phyloP scores from a whole-genome alignment of 106 monocot species.

The Dioscorea alata region DNA sequence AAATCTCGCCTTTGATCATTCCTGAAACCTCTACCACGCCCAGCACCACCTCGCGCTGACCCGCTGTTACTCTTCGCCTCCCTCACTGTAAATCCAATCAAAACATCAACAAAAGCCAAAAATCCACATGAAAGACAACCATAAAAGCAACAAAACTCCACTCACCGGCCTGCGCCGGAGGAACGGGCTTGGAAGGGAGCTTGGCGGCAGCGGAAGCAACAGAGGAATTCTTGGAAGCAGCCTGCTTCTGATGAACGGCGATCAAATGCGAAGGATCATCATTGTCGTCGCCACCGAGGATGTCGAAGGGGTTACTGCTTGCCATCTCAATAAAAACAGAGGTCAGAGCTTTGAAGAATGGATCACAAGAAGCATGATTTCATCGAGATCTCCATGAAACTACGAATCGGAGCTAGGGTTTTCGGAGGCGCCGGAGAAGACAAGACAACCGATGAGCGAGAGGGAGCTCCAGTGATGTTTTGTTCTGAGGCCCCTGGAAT shows the following conservation, averaged over 20 bases:
- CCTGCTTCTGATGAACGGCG: conserved; percentile 45
- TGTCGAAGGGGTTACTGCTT: conserved; percentile 44
- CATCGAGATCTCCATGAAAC: background rate
- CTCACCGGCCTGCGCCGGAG: conserved; percentile 44
- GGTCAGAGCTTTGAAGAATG: no score
- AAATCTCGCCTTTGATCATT: conserved; percentile 36
- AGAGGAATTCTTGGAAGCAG: conserved; percentile 19
- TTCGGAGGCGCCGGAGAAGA: background rate
- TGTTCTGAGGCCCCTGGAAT: no score
- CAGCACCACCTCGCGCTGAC: conserved; percentile 26
- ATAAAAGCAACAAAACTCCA: background rate
- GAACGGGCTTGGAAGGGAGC: conserved; percentile 44
- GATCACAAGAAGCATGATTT: background rate
- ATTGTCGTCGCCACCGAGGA: conserved; percentile 53
- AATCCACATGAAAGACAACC: background rate
- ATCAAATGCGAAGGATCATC: conserved; percentile 50
- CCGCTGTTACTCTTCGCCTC: conserved; percentile 21
- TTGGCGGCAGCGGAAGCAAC: conserved; percentile 21
- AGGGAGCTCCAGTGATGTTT: no score
- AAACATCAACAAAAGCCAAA: background rate
- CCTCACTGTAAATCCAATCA: conserved; percentile 28
- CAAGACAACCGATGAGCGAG: background rate
- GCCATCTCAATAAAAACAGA: conserved; percentile 19
- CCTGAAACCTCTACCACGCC: conserved; percentile 32
- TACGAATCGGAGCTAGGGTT: background rate